These are phyloP conservation scores for Dorcoceras hygrometricum DNA, from an alignment of 257 asterid genomes.

Conservation along the genomic window DNA sequence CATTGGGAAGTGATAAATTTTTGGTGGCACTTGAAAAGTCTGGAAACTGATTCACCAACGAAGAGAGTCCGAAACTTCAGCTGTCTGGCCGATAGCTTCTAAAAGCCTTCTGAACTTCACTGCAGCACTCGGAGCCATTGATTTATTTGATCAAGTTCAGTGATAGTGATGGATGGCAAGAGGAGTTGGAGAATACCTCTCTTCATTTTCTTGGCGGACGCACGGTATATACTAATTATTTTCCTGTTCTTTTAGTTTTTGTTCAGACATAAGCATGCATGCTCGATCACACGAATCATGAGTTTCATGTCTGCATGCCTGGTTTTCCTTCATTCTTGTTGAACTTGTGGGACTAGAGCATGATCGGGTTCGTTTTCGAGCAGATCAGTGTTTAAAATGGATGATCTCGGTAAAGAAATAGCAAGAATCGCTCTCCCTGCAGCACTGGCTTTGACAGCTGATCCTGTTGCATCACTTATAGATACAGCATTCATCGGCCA, in stretches of 20 bases:
- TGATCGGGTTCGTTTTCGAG: constrained; percentile 2
- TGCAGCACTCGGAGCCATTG: background rate
- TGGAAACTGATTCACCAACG: background rate
- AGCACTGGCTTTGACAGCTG: constrained; percentile 78
- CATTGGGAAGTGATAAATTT: background rate
- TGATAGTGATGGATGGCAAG: constrained; percentile 31
- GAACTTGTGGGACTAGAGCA: background rate
- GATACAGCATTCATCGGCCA: constrained; percentile 84
- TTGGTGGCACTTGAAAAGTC: background rate
- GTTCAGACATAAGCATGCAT: too few relatives aligned
- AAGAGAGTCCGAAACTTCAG: background rate
- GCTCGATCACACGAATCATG: too few relatives aligned
- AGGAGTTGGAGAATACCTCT: constrained; percentile 26
- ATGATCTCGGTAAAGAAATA: constrained; percentile 69
- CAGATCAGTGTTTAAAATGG: constrained; percentile 57
- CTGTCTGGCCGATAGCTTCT: background rate
- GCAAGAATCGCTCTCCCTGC: constrained; percentile 65
- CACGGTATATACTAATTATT: constrained; percentile 27
- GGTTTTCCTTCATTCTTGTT: too few relatives aligned
- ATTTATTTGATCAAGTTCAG: background rate
- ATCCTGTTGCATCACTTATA: constrained; percentile 80
- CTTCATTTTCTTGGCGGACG: constrained; percentile 37
- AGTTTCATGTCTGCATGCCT: too few relatives aligned
- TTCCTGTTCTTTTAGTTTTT: too few relatives aligned
- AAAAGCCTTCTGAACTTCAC: constrained; percentile 1